Evolutionary conservation across 495 filamentous ascomycete species (phyloP), one percentile per base, ranked within the genome.

Genomic region (Paragyromitra xinjiangensis): DNA sequence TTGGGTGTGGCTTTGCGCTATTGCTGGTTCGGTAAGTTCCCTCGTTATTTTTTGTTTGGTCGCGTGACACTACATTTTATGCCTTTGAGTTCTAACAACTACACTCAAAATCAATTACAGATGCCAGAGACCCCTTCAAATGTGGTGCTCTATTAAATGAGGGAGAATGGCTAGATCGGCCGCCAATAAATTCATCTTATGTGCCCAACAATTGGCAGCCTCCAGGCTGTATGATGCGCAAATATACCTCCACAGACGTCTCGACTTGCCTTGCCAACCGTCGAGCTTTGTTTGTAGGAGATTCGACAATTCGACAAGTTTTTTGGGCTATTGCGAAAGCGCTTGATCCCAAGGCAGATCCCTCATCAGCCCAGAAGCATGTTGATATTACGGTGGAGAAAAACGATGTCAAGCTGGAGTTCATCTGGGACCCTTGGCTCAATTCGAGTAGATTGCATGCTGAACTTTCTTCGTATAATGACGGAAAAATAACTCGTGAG

Each of bases 391-490:
- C 80, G 1, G 87, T 86, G 51, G 73, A 82, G 22, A 80, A 82
- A 4, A 78, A 74, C 11, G 87, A 84, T 50, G 83, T 86, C 24
- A 83, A 50, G 26, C 42, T 90, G 22, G 84, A 88, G 44, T 91
- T 90, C 64, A 76, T 88, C 16, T 91, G 88, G 89, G 89, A 91
- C 81, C 89, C 89, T 2, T 91, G 84, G 82, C 82, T 91, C 40
- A 91, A 91, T 80, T 86, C 85, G 14, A 86, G 87, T 1, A 78
- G 65, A 26, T 80, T 88, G 16, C 72, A 84, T 14, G 73, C 73
- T 22, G 85, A 87, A 37, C 78, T 91, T 22, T 65, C 63, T n/a
- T 22, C 62, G 7, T 75, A 72, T 51, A 69, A 71, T 39, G 58
- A 51, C 22, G 75, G 62, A 22, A 76, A 67, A 24, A 2, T 37